Percentiles rank a stretch among this genome's conserved stretches.
These are phyloP conservation scores for Bombardia bombarda DNA, from an alignment of 495 filamentous ascomycete species.

Conservation along the genomic window DNA sequence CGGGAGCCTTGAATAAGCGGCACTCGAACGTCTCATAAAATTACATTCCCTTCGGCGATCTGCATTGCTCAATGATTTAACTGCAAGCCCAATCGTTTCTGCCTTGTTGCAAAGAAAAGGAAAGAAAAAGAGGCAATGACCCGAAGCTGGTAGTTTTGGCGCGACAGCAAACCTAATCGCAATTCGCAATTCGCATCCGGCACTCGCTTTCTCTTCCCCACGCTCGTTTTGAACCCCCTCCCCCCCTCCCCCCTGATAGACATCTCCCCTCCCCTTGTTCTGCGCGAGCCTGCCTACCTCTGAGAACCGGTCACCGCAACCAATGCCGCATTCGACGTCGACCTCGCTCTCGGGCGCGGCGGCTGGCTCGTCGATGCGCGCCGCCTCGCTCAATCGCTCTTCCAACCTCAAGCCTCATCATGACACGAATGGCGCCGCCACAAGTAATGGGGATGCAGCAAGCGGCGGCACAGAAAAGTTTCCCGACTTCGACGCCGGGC, in stretches of 20 bases:
- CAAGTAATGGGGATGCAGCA: too few species aligned
- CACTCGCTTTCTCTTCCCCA: too few species aligned
- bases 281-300: not conserved
- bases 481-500: slow-evolving; percentile 41
- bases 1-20: too few species aligned
- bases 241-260: too few species aligned
- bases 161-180: not conserved
- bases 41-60: too few species aligned
- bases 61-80: too few species aligned
- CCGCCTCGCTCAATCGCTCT: slow-evolving; percentile 18
- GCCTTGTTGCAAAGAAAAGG: not conserved
- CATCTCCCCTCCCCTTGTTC: too few species aligned
- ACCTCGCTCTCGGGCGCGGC: slow-evolving; percentile 23
- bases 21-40: too few species aligned
- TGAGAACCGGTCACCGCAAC: not conserved
- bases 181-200: too few species aligned
- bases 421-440: slow-evolving; percentile 26
- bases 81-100: too few species aligned
- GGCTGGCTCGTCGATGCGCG: slow-evolving; percentile 18
- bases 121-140: slow-evolving; percentile 2
- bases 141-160: not conserved
- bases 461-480: slow-evolving; percentile 45
- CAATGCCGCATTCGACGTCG: slow-evolving; percentile 26
- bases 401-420: slow-evolving; percentile 21
- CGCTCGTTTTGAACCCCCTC: too few species aligned